A percentile compares a stretch with the other conserved stretches of the same genome.
Conservation (phyloP, 2,329 filamentous ascomycete species). For the Fusarium haematococcum region DNA sequence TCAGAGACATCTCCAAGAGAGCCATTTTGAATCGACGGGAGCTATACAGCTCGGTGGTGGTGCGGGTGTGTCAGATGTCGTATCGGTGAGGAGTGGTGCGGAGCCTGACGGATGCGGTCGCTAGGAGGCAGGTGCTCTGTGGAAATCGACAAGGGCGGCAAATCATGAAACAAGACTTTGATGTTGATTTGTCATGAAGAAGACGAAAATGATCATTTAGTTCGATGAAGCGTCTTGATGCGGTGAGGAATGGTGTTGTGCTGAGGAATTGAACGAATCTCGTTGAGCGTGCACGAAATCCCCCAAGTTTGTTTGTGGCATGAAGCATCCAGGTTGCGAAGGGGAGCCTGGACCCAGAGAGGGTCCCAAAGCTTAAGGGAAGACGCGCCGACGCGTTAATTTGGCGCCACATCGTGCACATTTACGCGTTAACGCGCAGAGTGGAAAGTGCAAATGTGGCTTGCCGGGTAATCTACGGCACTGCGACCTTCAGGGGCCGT, state of each 20-base stretch:
- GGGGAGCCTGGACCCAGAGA: slow-evolving; percentile 27
- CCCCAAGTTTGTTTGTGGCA: slow-evolving; percentile 22
- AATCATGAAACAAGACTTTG: slow-evolving; percentile 24
- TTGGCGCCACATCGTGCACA: slow-evolving; percentile 44
- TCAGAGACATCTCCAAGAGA: slow-evolving; percentile 60
- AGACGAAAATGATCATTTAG: slow-evolving; percentile 11
- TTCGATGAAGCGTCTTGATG: neutral
- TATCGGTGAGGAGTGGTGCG: neutral
- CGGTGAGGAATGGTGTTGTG: neutral
- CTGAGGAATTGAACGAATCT: slow-evolving; percentile 14
- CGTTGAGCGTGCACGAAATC: slow-evolving; percentile 14
- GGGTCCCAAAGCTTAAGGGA: slow-evolving; percentile 12
- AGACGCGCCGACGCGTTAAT: slow-evolving; percentile 50
- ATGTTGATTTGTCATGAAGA: slow-evolving; percentile 5
- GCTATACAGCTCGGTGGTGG: slow-evolving; percentile 6
- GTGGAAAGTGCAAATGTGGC: neutral
- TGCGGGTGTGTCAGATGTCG: neutral
- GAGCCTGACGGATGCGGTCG: neutral
- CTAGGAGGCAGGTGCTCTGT: slow-evolving; percentile 7
- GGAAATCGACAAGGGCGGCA: slow-evolving; percentile 10
- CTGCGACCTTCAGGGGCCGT: slow-evolving; percentile 11
- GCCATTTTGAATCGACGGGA: slow-evolving; percentile 54
- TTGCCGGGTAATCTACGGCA: slow-evolving; percentile 32
- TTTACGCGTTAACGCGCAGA: slow-evolving; percentile 25
- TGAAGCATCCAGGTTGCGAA: slow-evolving; percentile 28